phyloP scores from a whole-genome alignment of 345 rosid species.

The Aquilaria sinensis region DNA sequence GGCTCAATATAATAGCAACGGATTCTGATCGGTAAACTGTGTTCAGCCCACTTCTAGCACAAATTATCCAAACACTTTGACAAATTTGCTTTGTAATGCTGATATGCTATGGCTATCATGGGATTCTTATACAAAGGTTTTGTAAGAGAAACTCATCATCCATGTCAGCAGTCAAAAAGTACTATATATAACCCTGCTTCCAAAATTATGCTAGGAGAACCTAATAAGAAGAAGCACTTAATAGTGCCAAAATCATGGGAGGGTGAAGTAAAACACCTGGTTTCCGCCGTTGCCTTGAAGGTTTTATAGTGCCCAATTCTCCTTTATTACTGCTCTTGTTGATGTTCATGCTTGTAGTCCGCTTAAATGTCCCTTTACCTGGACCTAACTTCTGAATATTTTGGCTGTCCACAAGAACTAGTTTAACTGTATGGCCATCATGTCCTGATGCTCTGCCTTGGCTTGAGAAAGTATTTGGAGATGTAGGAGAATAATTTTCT shows the following conservation, averaged over 20 bases:
- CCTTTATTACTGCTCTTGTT: constrained; percentile 53
- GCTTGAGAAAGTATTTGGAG: constrained; percentile 48
- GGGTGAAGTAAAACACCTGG: constrained; percentile 38
- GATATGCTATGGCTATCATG: too few relatives aligned
- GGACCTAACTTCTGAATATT: constrained; percentile 69
- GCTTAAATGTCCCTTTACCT: constrained; percentile 62
- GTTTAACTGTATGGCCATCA: constrained; percentile 56
- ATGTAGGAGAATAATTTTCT: constrained; percentile 57
- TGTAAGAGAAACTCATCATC: too few relatives aligned
- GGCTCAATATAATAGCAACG: too few relatives aligned
- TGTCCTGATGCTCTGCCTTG: constrained; percentile 59
- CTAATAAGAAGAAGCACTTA: too few relatives aligned
- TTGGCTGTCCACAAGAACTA: constrained; percentile 72
- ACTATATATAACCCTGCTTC: too few relatives aligned
- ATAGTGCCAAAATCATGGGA: background rate
- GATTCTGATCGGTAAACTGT: too few relatives aligned
- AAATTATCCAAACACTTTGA: too few relatives aligned
- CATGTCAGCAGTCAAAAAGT: too few relatives aligned
- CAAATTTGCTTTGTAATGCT: too few relatives aligned
- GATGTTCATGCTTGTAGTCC: constrained; percentile 48
- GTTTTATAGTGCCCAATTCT: constrained; percentile 48
- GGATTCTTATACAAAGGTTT: too few relatives aligned
- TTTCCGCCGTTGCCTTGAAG: constrained; percentile 73
- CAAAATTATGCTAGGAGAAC: too few relatives aligned
- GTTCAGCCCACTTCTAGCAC: too few relatives aligned